A percentile compares a stretch with the other conserved stretches of the same genome.
phyloP scores from a whole-genome alignment of 225 moss, liverwort and hornwort species.

The Pseudisothecium myosuroides region DNA sequence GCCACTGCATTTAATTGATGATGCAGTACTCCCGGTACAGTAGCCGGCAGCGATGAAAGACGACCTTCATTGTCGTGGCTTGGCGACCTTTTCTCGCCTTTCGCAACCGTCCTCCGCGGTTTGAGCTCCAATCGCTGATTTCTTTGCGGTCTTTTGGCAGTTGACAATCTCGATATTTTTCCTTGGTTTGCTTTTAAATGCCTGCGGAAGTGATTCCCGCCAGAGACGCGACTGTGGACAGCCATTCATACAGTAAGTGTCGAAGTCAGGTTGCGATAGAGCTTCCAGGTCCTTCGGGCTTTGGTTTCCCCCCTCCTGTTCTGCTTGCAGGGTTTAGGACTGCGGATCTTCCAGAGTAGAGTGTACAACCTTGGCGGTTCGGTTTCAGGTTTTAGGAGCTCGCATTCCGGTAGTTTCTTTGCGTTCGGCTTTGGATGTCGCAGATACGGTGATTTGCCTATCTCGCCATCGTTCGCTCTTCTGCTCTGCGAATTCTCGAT shows the following conservation, averaged over 20 bases:
- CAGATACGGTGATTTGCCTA: background rate
- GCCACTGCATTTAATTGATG: background rate
- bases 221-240: background rate
- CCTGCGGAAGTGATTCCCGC: background rate
- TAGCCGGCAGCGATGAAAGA: background rate
- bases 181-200: background rate
- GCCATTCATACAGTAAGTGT: background rate
- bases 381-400: background rate
- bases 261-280: background rate
- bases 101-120: constrained; percentile 8
- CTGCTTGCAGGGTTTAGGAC: background rate
- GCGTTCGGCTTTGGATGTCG: background rate
- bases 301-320: background rate
- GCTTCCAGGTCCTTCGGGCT: background rate
- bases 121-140: background rate
- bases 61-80: background rate
- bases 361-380: background rate
- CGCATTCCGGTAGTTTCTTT: background rate
- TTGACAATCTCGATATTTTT: background rate
- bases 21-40: background rate
- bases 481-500: background rate
- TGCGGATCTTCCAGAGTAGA: background rate
- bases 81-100: background rate
- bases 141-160: background rate
- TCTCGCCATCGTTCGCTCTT: background rate